Evolutionary conservation across 2,329 filamentous ascomycete species (phyloP).

Genomic region (Pseudogymnoascus sp.): DNA sequence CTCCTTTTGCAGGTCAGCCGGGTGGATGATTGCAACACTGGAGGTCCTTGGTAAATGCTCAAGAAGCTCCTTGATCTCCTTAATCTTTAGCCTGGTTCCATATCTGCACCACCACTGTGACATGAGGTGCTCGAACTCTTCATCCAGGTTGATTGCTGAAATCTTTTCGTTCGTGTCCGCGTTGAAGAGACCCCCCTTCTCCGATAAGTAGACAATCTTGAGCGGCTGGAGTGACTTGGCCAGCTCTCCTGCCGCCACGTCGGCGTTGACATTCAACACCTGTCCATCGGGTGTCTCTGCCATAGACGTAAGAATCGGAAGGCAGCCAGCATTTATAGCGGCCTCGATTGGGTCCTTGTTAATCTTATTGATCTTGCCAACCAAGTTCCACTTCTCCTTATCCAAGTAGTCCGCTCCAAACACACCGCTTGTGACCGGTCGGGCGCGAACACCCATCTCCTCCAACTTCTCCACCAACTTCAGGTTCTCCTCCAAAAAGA

Average conservation of each 20-base stretch:
- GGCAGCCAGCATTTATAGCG: conserved; percentile 81
- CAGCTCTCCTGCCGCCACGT: conserved; percentile 90
- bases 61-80: conserved; percentile 90
- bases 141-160: conserved; percentile 92
- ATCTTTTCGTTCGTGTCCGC: conserved; percentile 92
- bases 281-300: conserved; percentile 87
- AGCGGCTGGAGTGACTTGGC: conserved; percentile 82
- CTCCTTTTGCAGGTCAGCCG: conserved; percentile 91
- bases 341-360: conserved; percentile 86
- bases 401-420: conserved; percentile 92
- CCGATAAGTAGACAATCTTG: conserved; percentile 97
- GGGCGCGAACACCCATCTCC: conserved; percentile 78
- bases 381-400: conserved; percentile 91
- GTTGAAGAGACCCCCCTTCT: conserved; percentile 94
- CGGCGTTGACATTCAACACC: conserved; percentile 94
- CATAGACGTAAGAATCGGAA: conserved; percentile 93
- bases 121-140: conserved; percentile 92
- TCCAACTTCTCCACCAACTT: conserved; percentile 86
- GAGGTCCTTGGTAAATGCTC: conserved; percentile 84
- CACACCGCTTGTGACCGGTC: conserved; percentile 82
- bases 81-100: conserved; percentile 92
- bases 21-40: conserved; percentile 95
- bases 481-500: conserved; percentile 93
- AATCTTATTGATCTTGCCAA: conserved; percentile 90
- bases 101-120: conserved; percentile 90